Conservation (phyloP, 352 stramenopile species). For the Phytophthora ramorum region DNA sequence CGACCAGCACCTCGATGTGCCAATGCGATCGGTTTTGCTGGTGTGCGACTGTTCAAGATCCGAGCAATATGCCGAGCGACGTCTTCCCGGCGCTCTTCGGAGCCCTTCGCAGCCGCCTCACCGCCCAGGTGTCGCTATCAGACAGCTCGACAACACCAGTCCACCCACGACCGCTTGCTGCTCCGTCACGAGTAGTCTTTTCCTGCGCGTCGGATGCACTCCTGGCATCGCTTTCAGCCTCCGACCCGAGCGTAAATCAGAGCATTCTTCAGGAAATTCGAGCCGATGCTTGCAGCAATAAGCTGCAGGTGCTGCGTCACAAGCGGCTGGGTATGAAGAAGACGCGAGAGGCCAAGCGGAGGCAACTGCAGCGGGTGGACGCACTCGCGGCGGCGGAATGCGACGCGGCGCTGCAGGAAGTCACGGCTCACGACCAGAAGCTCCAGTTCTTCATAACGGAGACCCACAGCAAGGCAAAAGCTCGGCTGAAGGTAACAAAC, state of each 20-base stretch:
- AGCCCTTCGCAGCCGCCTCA: slow-evolving; percentile 19
- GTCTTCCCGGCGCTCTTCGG: slow-evolving; percentile 29
- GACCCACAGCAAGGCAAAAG: slow-evolving; percentile 22
- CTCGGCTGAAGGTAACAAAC: slow-evolving; percentile 21
- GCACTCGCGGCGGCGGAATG: slow-evolving; percentile 16
- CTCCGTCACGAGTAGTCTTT: background rate
- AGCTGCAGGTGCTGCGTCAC: slow-evolving; percentile 13
- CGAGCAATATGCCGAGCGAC: slow-evolving; percentile 9
- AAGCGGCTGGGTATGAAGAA: slow-evolving; percentile 14
- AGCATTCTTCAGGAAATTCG: slow-evolving; percentile 22
- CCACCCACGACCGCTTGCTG: background rate
- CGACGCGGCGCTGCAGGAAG: slow-evolving; percentile 14
- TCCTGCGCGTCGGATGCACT: slow-evolving; percentile 12
- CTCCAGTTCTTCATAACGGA: slow-evolving; percentile 29
- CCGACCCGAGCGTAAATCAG: slow-evolving; percentile 1
- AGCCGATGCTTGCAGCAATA: slow-evolving; percentile 4
- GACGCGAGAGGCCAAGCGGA: slow-evolving; percentile 10
- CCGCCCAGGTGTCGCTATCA: background rate
- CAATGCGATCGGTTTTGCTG: background rate
- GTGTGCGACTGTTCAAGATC: slow-evolving; percentile 21
- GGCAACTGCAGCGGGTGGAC: slow-evolving; percentile 13
- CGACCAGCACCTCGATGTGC: no score
- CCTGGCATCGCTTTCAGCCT: slow-evolving; percentile 11
- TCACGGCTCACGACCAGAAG: slow-evolving; percentile 8
- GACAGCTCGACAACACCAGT: background rate